Base-by-base conservation (phyloP, 257 asterid species). In the Paulownia fortunei region DNA sequence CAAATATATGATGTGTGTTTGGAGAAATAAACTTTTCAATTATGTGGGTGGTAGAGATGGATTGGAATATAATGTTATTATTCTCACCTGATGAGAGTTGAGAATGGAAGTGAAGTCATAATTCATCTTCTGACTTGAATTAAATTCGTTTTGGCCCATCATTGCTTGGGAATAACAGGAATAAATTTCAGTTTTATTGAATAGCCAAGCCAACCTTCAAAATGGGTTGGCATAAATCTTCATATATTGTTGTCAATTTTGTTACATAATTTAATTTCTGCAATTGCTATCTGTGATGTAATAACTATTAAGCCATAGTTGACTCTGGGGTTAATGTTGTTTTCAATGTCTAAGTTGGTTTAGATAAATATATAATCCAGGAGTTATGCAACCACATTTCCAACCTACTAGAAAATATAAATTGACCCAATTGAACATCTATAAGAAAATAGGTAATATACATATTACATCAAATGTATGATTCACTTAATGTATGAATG, bases 111-210 rank as follows among this genome's bases (percentile, higher is more conserved):
- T 24, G 41, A 71, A 67, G 58, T 77, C 76, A 77, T 77, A 8
- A 77, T 77, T 58, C 49, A 69, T 55, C 18, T 23, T n/a, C 42
- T 44, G 81, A 77, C 69, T 73, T 54, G 16, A n/a, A 23, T 18
- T n/a, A n/a, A 24, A 51, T 49, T 19, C 23, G 32, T 23, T 60
- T 64, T 76, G 80, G 80, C 80, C 73, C 74, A 76, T 73, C 73
- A 65, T 76, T 76, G 52, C 73, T 63, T 42, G 61, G 68, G 42
- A 41, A 77, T 68, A 76, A 76, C 69, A 76, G 75, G n/a, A n/a
- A n/a, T n/a, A n/a, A n/a, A n/a, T n/a, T n/a, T n/a, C n/a, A n/a
- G n/a, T n/a, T n/a, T n/a, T n/a, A n/a, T n/a, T n/a, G n/a, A n/a
- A n/a, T n/a, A n/a, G n/a, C n/a, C n/a, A n/a, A n/a, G n/a, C n/a